Percentiles rank a stretch among this genome's conserved stretches.
Evolutionary conservation across 23 red algal species (phyloP).

Genomic region (Gracilaria vermiculophylla): DNA sequence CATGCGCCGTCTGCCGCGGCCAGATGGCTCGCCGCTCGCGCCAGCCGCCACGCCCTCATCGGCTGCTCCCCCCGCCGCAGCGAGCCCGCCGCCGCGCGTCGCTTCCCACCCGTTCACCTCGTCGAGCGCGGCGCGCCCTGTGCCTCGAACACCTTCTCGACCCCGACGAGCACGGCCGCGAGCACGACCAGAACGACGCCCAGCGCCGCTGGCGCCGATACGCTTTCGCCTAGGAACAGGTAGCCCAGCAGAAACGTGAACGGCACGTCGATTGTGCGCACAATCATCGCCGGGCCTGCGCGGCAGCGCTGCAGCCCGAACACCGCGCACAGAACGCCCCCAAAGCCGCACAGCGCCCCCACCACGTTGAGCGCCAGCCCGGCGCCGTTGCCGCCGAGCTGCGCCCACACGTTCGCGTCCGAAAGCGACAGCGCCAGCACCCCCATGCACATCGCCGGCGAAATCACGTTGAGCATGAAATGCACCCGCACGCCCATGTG

Average conservation of each 20-base stretch:
- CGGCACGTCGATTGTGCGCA: constrained; percentile 33
- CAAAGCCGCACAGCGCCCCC: constrained; percentile 17
- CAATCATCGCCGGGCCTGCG: constrained; percentile 23
- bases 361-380: background rate
- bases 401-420: background rate
- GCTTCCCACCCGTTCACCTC: too few species aligned
- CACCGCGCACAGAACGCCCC: background rate
- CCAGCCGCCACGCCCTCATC: too few species aligned
- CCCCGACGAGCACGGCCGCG: too few species aligned
- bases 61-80: too few species aligned
- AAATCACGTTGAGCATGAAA: constrained; percentile 18
- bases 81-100: too few species aligned
- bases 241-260: constrained; percentile 19
- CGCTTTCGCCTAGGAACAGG: constrained; percentile 21
- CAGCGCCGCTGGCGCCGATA: background rate
- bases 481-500: constrained; percentile 22
- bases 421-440: background rate
- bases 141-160: too few species aligned
- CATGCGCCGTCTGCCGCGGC: too few species aligned
- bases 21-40: too few species aligned
- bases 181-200: background rate
- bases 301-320: constrained; percentile 24
- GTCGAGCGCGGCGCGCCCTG: too few species aligned
- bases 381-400: background rate
- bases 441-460: background rate